phyloP scores from a whole-genome alignment of 1,284 basidiomycete genomes.

The Melanopsichium pennsylvanicum region DNA sequence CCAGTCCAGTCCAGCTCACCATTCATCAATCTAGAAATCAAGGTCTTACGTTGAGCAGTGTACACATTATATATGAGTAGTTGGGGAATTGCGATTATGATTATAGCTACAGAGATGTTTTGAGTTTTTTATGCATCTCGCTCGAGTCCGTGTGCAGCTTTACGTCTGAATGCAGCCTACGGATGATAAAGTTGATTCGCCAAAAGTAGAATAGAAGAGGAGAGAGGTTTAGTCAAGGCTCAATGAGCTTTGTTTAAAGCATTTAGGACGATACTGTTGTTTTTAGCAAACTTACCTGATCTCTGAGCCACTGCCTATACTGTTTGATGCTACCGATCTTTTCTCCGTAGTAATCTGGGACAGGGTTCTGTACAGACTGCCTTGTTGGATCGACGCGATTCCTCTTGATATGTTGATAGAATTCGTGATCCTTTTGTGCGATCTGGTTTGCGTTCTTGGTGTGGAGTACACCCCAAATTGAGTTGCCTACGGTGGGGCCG shows the following conservation, averaged over 20 bases:
- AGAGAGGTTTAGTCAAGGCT: too few relatives aligned
- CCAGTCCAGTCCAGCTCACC: too few relatives aligned
- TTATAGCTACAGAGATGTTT: not conserved
- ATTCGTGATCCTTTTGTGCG: slow-evolving; percentile 56
- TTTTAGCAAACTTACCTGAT: slow-evolving; percentile 34
- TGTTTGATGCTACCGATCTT: slow-evolving; percentile 60
- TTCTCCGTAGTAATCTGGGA: slow-evolving; percentile 63
- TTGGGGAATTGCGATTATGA: not conserved
- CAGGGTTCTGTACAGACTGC: slow-evolving; percentile 61
- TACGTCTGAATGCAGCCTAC: slow-evolving; percentile 54
- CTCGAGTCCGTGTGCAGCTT: slow-evolving; percentile 58
- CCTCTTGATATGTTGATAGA: slow-evolving; percentile 56
- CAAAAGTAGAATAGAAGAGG: not conserved
- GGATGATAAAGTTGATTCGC: not conserved
- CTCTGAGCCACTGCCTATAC: slow-evolving; percentile 64
- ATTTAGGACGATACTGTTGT: not conserved
- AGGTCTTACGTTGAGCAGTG: not conserved
- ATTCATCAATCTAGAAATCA: not conserved
- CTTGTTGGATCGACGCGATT: slow-evolving; percentile 58
- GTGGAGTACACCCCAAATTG: slow-evolving; percentile 56
- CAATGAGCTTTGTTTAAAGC: too few relatives aligned
- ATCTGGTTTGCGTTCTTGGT: slow-evolving; percentile 49
- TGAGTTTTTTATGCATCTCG: slow-evolving; percentile 25
- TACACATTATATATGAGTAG: not conserved
- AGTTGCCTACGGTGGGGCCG: slow-evolving; percentile 55